A percentile compares a stretch with the other conserved stretches of the same genome.
Evolutionary conservation across 2,329 filamentous ascomycete species (phyloP).

Genomic region (Trichophaea hybrida): DNA sequence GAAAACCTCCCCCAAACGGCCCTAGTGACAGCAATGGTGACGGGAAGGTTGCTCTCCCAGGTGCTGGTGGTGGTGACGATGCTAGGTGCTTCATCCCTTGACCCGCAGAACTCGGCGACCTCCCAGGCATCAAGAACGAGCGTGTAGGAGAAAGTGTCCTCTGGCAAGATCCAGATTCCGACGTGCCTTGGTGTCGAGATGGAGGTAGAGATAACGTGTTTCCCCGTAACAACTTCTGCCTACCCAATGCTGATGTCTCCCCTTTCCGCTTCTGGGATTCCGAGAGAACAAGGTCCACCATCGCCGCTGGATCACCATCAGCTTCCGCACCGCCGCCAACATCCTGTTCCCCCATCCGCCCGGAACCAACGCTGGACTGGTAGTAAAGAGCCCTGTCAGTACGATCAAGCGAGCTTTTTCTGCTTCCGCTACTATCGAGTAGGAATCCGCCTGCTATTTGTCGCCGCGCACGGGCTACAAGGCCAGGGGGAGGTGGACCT

Average conservation of each 20-base stretch:
- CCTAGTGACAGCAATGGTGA: neutral
- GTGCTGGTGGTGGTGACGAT: neutral
- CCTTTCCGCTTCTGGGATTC: neutral
- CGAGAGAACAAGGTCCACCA: slow-evolving; percentile 2
- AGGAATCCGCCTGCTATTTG: slow-evolving; percentile 2
- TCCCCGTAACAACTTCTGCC: neutral
- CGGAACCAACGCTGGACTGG: neutral
- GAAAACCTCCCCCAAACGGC: neutral
- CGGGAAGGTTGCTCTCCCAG: neutral
- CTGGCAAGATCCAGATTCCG: neutral
- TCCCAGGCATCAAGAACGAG: slow-evolving; percentile 3
- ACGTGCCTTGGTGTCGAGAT: neutral
- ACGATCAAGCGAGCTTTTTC: neutral
- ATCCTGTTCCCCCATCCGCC: neutral
- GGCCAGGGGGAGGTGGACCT: neutral
- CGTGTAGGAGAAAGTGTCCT: neutral
- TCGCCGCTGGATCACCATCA: slow-evolving; percentile 1
- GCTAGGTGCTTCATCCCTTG: neutral
- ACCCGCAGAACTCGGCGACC: neutral
- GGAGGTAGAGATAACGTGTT: neutral
- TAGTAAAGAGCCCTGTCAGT: neutral
- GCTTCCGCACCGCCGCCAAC: neutral
- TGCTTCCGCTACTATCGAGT: neutral
- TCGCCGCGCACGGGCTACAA: neutral
- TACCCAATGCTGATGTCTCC: neutral